Evolutionary conservation across 2,329 filamentous ascomycete species (phyloP), one percentile per base, ranked within the genome.

Genomic region (Trichoderma afroharzianum): DNA sequence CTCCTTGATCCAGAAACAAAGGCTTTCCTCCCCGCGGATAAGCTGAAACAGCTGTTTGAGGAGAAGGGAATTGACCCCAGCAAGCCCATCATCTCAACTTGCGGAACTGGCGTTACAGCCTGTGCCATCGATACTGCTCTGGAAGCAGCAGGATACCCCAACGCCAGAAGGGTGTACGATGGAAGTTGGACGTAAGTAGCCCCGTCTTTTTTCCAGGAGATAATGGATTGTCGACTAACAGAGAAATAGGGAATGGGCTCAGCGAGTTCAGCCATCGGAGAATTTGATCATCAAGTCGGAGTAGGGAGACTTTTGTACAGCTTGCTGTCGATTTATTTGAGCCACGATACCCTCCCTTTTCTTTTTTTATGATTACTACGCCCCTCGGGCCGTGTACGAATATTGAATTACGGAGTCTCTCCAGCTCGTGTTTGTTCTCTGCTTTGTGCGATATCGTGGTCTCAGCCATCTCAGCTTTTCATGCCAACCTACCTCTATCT

Each of bases 51-150:
- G 77, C 79, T 98, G 18, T 96, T 99, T 77, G 85, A 92, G 79
- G 85, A 86, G n/a, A 95, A 92, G 79, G 92, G 94, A 0, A 84
- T 99, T 9, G 91, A 97, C 78, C 89, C 92, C 0, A 85, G 86
- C 32, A 94, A 91, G 80, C 92, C 95, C 4, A 93, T 98, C 75
- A 92, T 98, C 76, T 92, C 90, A 63, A 95, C 89, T 77, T 99
- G 96, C 77, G 96, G 96, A 14, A 98, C 95, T 7, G 96, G 96
- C 39, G 95, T 99, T 66, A 98, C 95, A 12, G 96, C 96, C 8
- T 93, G 93, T 21, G 89, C 98, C 57, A 89, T 99, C 55, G 96
- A 99, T 79, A 92, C 94, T 47, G 96, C 94, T 2, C 83, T 99
- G 68, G 89, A 89, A 33, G 90, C 94, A 80, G 93, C 95, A 26